These are phyloP conservation scores for Sporothrix brunneoviolacea DNA, from an alignment of 2,329 filamentous ascomycete genomes.

Conservation along the genomic window DNA sequence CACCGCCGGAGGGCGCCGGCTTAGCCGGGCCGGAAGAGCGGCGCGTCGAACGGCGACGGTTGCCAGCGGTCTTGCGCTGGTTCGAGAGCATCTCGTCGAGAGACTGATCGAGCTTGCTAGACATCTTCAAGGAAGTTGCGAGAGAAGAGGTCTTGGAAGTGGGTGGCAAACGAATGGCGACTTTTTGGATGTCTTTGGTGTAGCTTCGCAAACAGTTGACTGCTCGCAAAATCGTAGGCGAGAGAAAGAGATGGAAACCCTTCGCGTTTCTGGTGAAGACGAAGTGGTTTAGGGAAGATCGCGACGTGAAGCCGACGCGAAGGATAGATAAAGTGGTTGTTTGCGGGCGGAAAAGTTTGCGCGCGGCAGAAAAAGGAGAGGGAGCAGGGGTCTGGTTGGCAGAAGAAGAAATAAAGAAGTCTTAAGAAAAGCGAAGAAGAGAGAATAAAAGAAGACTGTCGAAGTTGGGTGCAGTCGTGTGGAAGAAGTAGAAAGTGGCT, in stretches of 20 bases:
- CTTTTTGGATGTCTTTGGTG: no score
- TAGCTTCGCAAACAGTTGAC: neutral
- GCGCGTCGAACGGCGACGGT: slow-evolving; percentile 43
- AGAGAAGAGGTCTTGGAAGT: neutral
- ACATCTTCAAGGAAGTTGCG: slow-evolving; percentile 55
- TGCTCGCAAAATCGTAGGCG: no score
- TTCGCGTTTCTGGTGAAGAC: no score
- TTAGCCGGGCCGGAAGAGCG: slow-evolving; percentile 48
- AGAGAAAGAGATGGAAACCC: neutral
- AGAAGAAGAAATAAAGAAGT: slow-evolving; percentile 2
- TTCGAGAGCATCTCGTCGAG: slow-evolving; percentile 94
- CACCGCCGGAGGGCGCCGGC: slow-evolving; percentile 71
- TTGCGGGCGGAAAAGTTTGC: slow-evolving; percentile 5
- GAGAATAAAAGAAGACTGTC: slow-evolving; percentile 18
- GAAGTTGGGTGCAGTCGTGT: slow-evolving; percentile 30
- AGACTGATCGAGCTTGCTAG: slow-evolving; percentile 92
- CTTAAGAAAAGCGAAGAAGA: neutral
- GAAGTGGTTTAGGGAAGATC: no score
- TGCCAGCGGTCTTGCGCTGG: slow-evolving; percentile 51
- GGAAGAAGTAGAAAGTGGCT: slow-evolving; percentile 19
- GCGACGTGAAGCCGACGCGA: no score
- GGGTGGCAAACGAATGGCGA: neutral
- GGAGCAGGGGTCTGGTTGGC: neutral
- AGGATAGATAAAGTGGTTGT: slow-evolving; percentile 1
- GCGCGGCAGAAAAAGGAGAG: neutral